Evolutionary conservation across 106 monocot genomes (phyloP).

Genomic region (Allium sativum): DNA sequence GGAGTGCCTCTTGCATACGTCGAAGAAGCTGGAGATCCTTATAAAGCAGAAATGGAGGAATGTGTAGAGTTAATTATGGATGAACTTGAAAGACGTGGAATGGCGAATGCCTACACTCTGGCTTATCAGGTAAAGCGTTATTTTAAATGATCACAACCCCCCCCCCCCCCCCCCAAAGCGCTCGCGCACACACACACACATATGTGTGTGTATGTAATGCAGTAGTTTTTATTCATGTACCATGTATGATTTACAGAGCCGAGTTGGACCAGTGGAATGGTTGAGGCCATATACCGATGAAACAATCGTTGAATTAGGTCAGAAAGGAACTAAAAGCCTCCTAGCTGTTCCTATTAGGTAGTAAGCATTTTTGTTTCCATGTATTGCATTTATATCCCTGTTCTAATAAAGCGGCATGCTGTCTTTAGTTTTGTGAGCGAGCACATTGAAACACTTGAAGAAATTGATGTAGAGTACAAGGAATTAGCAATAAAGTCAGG

Average conservation of each 20-base stretch:
- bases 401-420: not conserved
- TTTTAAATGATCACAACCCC: not conserved
- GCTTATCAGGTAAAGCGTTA: slow-evolving; percentile 73
- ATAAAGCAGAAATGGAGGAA: slow-evolving; percentile 99
- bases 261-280: slow-evolving; percentile 99
- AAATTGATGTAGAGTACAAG: slow-evolving; percentile 98
- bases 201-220: not conserved
- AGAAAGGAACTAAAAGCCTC: slow-evolving; percentile 82
- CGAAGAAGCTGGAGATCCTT: slow-evolving; percentile 96
- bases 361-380: not conserved
- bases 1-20: slow-evolving; percentile 97
- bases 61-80: slow-evolving; percentile 94
- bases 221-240: not conserved
- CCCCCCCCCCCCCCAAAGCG: not conserved
- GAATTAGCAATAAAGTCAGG: slow-evolving; percentile 85
- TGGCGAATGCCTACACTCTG: slow-evolving; percentile 79
- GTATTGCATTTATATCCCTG: not conserved
- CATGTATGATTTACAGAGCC: slow-evolving; percentile 40
- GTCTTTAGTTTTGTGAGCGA: slow-evolving; percentile 88
- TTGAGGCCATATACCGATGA: slow-evolving; percentile 96
- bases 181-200: not conserved
- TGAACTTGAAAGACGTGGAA: slow-evolving; percentile 68
- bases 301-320: slow-evolving; percentile 79
- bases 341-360: slow-evolving; percentile 98
- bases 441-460: slow-evolving; percentile 99